phyloP scores from a whole-genome alignment of 1,284 basidiomycete genomes.

The Ceratobasidium sp. region DNA sequence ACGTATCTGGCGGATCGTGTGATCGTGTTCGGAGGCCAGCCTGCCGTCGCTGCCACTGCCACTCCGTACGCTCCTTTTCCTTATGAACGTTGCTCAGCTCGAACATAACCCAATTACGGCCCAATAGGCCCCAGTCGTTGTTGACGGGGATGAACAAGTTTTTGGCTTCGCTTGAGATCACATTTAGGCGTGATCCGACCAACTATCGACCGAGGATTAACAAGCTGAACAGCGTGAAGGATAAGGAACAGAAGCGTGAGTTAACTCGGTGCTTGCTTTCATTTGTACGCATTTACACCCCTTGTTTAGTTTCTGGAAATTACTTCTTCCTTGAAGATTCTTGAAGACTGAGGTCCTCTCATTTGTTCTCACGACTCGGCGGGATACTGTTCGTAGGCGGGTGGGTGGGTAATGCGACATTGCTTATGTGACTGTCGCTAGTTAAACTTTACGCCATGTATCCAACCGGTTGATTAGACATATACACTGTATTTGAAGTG shows the following conservation, averaged over 20 bases:
- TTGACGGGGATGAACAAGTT: conserved; percentile 93
- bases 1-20: conserved; percentile 97
- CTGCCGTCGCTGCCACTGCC: conserved; percentile 83
- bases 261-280: conserved; percentile 43
- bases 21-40: conserved; percentile 92
- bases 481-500: background rate
- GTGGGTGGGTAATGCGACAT: conserved; percentile 31
- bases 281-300: background rate
- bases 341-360: conserved; percentile 1
- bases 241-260: conserved; percentile 91
- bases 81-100: conserved; percentile 33
- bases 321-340: conserved; percentile 94
- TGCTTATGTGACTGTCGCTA: background rate
- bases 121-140: conserved; percentile 77
- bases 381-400: conserved; percentile 19
- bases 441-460: conserved; percentile 13
- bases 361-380: background rate
- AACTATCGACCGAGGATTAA: conserved; percentile 95
- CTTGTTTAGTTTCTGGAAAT: conserved; percentile 70
- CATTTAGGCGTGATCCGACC: conserved; percentile 95
- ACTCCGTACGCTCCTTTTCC: conserved; percentile 70
- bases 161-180: conserved; percentile 91
- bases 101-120: conserved; percentile 33
- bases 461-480: conserved; percentile 12
- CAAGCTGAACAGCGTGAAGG: conserved; percentile 92